Evolutionary conservation across 495 filamentous ascomycete species (phyloP).

Genomic region (Xylaria castorea): DNA sequence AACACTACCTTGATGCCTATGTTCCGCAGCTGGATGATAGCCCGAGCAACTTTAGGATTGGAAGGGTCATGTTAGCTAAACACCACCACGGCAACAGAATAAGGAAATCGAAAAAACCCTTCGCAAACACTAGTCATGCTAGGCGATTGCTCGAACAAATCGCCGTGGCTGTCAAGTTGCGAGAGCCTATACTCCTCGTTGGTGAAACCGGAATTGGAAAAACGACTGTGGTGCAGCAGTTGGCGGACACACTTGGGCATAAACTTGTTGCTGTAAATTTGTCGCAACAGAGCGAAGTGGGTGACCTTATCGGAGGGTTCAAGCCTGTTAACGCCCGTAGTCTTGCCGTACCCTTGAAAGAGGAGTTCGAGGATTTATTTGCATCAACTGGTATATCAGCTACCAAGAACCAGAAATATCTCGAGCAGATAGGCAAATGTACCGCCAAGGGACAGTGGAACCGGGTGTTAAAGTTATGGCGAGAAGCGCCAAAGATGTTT

Average conservation of each 20-base stretch:
- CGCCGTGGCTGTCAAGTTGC: constrained; percentile 77
- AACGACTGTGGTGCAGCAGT: constrained; percentile 91
- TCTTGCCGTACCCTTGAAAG: constrained; percentile 87
- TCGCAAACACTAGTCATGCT: constrained; percentile 77
- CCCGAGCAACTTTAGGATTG: constrained; percentile 65
- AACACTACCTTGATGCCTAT: constrained; percentile 71
- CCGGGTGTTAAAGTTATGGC: constrained; percentile 82
- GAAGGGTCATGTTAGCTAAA: constrained; percentile 67
- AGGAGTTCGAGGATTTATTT: constrained; percentile 91
- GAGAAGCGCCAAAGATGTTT: constrained; percentile 85
- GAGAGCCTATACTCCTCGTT: constrained; percentile 89
- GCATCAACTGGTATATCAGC: constrained; percentile 78
- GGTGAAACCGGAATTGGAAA: constrained; percentile 99
- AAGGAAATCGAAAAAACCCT: constrained; percentile 62
- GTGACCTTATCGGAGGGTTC: constrained; percentile 92
- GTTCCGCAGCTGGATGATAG: constrained; percentile 68
- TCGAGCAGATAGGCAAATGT: constrained; percentile 78
- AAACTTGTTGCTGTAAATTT: constrained; percentile 90
- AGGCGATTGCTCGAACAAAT: constrained; percentile 82
- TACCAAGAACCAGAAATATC: constrained; percentile 84
- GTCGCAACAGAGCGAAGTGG: constrained; percentile 95
- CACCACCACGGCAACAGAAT: constrained; percentile 47
- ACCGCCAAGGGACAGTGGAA: constrained; percentile 84
- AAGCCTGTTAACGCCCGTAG: constrained; percentile 92
- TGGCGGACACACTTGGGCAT: constrained; percentile 80